Evolutionary conservation across 305 asterid species (phyloP).

Genomic region (Euphrasia arctica): DNA sequence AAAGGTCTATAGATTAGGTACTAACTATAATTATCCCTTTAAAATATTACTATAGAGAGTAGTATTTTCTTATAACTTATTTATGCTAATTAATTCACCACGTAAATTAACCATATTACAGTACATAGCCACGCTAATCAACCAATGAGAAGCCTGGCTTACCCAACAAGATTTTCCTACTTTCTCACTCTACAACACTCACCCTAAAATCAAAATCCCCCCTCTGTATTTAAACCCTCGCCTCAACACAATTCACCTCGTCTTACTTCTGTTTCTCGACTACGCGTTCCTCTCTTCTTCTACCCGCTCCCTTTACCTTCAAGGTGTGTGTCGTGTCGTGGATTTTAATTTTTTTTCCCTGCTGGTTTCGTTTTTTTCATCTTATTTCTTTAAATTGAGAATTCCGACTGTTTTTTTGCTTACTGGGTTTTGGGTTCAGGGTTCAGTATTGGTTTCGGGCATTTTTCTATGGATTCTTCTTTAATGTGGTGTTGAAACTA

Average conservation of each 20-base stretch:
- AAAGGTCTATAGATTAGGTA: too few species aligned
- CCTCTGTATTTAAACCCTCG: slow-evolving; percentile 29
- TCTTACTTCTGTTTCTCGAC: not conserved
- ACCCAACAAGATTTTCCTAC: slow-evolving; percentile 23
- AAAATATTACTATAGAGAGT: too few species aligned
- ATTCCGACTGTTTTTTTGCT: not conserved
- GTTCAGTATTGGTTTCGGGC: slow-evolving; percentile 11
- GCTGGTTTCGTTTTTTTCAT: not conserved
- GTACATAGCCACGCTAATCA: slow-evolving; percentile 21
- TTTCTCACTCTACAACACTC: slow-evolving; percentile 21
- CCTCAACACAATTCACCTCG: not conserved
- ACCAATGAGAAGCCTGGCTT: slow-evolving; percentile 31
- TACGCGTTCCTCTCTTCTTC: slow-evolving; percentile 26
- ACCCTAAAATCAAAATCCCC: slow-evolving; percentile 10
- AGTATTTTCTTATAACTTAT: too few species aligned
- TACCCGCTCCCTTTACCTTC: slow-evolving; percentile 28
- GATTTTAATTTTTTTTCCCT: too few species aligned
- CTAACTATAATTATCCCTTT: too few species aligned
- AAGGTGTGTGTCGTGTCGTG: slow-evolving; percentile 35
- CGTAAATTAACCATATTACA: too few species aligned
- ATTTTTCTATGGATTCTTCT: not conserved
- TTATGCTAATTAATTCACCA: too few species aligned
- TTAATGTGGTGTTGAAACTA: not conserved
- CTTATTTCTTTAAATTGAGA: slow-evolving; percentile 2
- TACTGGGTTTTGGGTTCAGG: slow-evolving; percentile 33